Percentiles rank a stretch among this genome's conserved stretches.
These are phyloP conservation scores for Guadua angustifolia DNA, from an alignment of 176 grass and related monocot genomes.

Conservation along the genomic window DNA sequence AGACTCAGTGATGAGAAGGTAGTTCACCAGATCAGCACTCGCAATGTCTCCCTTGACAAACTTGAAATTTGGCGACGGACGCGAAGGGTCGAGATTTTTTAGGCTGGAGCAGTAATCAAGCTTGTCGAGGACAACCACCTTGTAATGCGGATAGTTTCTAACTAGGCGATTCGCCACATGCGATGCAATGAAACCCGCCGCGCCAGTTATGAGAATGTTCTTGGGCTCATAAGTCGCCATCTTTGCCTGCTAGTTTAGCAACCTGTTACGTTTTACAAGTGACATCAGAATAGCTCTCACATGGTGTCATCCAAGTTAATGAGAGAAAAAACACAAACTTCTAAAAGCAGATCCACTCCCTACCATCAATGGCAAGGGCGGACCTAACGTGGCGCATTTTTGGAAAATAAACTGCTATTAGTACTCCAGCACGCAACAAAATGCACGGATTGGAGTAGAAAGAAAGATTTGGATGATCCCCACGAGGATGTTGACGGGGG, in stretches of 20 bases:
- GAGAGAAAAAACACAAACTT: background rate
- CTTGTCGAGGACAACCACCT: conserved; percentile 82
- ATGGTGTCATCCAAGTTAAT: background rate
- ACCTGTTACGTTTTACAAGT: conserved; percentile 23
- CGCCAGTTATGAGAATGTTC: conserved; percentile 85
- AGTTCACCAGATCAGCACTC: conserved; percentile 82
- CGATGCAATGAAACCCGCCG: conserved; percentile 78
- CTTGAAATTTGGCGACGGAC: conserved; percentile 63
- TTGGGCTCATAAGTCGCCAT: conserved; percentile 70
- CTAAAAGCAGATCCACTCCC: background rate
- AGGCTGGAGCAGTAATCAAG: conserved; percentile 82
- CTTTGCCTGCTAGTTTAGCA: conserved; percentile 7
- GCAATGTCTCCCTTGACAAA: conserved; percentile 91
- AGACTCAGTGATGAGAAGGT: conserved; percentile 71
- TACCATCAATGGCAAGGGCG: background rate
- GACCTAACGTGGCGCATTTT: no score
- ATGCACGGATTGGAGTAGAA: no score
- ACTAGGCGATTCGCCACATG: conserved; percentile 78
- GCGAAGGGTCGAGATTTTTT: conserved; percentile 63
- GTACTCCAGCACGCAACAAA: no score
- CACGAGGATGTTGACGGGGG: no score
- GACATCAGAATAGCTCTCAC: background rate
- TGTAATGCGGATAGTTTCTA: conserved; percentile 72
- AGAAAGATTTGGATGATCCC: no score
- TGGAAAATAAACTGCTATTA: no score